Conservation (phyloP, 495 filamentous ascomycete genomes). For the Evernia prunastri region DNA sequence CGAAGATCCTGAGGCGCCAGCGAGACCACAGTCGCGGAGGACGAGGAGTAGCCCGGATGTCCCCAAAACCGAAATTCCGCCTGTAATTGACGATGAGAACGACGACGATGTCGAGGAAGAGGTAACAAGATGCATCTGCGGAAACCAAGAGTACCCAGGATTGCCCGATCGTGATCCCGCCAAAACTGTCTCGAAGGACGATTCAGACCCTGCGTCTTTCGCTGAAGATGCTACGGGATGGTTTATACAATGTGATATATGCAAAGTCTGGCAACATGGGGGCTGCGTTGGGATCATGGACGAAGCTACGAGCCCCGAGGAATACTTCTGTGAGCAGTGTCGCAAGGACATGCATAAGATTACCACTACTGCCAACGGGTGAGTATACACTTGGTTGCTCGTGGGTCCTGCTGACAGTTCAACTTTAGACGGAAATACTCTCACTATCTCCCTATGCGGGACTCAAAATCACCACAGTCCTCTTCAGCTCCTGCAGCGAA, state of each 20-base stretch:
- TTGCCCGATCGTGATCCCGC: slow-evolving; percentile 62
- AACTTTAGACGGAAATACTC: slow-evolving; percentile 55
- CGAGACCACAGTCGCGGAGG: slow-evolving; percentile 62
- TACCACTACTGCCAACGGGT: slow-evolving; percentile 77
- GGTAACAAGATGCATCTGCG: slow-evolving; percentile 90
- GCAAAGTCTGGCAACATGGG: slow-evolving; percentile 98
- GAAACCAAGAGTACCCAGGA: slow-evolving; percentile 89
- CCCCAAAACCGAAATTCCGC: slow-evolving; percentile 50
- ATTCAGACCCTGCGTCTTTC: slow-evolving; percentile 48
- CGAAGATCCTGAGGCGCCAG: slow-evolving; percentile 56
- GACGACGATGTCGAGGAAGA: slow-evolving; percentile 73
- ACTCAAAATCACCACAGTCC: slow-evolving; percentile 38
- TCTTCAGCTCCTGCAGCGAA: slow-evolving; percentile 42
- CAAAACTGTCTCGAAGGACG: slow-evolving; percentile 43
- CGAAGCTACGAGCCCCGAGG: slow-evolving; percentile 81
- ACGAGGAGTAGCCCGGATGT: slow-evolving; percentile 61
- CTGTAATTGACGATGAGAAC: slow-evolving; percentile 55
- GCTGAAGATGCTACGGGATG: slow-evolving; percentile 85
- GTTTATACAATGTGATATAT: slow-evolving; percentile 96
- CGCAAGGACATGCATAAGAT: slow-evolving; percentile 85
- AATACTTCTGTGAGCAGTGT: slow-evolving; percentile 97
- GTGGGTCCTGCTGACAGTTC: slow-evolving; percentile 22
- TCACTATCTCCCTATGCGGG: slow-evolving; percentile 59
- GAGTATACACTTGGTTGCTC: slow-evolving; percentile 38
- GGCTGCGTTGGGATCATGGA: slow-evolving; percentile 97